phyloP scores from a whole-genome alignment of 768 basidiomycete species.

The Suillus cothurnatus region DNA sequence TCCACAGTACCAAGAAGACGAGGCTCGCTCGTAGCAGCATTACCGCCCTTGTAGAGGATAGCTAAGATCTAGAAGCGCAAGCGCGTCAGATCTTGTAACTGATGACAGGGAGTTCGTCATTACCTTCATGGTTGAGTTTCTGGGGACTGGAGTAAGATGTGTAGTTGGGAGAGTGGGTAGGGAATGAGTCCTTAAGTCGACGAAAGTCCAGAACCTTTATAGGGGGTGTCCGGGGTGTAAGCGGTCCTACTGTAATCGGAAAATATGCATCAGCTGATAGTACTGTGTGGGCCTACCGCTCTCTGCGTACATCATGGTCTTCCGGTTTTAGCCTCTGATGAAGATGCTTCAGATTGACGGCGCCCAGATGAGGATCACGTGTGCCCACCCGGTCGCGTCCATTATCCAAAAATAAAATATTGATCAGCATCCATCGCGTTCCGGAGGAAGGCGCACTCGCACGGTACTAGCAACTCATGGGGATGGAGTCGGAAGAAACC shows the following conservation, averaged over 20 bases:
- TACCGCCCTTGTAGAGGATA: constrained; percentile 70
- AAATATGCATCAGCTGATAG: constrained; percentile 20
- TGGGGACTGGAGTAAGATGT: constrained; percentile 1
- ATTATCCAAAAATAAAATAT: not conserved
- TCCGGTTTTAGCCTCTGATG: constrained; percentile 12
- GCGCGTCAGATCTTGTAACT: constrained; percentile 6
- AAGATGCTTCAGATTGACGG: not conserved
- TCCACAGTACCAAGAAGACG: constrained; percentile 81
- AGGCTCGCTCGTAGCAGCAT: constrained; percentile 67
- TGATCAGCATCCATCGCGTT: not conserved
- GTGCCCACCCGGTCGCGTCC: constrained; percentile 9
- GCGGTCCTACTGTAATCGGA: constrained; percentile 10
- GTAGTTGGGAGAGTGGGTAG: constrained; percentile 18
- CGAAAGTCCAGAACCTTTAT: constrained; percentile 21
- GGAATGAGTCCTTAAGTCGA: not conserved
- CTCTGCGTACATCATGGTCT: not conserved
- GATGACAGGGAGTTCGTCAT: not conserved
- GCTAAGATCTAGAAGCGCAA: constrained; percentile 57
- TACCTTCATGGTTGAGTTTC: constrained; percentile 46
- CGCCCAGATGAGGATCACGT: constrained; percentile 15
- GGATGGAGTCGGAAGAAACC: constrained; percentile 2
- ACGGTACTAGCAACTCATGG: not conserved
- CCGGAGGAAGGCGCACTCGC: not conserved
- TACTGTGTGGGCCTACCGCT: constrained; percentile 6
- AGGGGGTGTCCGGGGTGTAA: constrained; percentile 9